Evolutionary conservation across 2,329 filamentous ascomycete genomes (phyloP), one percentile per base, ranked within the genome.

Genomic region (Fusarium vanettenii): DNA sequence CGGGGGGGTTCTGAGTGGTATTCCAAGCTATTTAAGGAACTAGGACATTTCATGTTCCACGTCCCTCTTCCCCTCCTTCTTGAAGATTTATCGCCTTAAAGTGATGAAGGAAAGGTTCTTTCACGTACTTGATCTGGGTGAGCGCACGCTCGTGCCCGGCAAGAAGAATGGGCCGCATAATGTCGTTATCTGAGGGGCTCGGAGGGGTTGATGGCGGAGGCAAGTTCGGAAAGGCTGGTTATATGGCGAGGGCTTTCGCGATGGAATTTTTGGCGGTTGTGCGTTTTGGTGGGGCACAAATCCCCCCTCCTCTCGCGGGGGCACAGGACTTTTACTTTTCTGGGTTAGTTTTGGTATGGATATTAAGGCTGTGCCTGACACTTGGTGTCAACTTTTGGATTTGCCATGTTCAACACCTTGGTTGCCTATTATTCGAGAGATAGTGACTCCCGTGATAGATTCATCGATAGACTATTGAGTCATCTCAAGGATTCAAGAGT

Each of bases 61-160:
- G 55, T 37, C 33, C n/a, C 31, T 60, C 50, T 50, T 56, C 67
- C 63, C 67, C 67, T 50, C 64, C 37, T 39, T 50, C 22, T 33
- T 39, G 48, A 50, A 57, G 55, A 7, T 20, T 25, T 27, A 41
- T 59, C 52, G 41, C n/a, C 18, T 16, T 22, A 35, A 25, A 31
- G 33, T 35, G 55, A 13, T 35, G 35, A 62, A 20, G n/a, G 41
- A 52, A 20, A 11, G 60, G 57, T n/a, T n/a, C n/a, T n/a, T n/a
- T n/a, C n/a, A n/a, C n/a, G n/a, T 89, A 95, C 92, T 92, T 94
- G 86, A 98, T 96, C 86, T 98, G 95, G 83, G 95, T 98, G 86
- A 98, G 90, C 86, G 95, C 94, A 88, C 95, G 94, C 90, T 97
- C 95, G 92, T 99, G 97, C 86, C 97, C 97, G 84, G 95, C 93